Base-by-base conservation (phyloP, 495 filamentous ascomycete genomes). In the Penicillium goetzii region DNA sequence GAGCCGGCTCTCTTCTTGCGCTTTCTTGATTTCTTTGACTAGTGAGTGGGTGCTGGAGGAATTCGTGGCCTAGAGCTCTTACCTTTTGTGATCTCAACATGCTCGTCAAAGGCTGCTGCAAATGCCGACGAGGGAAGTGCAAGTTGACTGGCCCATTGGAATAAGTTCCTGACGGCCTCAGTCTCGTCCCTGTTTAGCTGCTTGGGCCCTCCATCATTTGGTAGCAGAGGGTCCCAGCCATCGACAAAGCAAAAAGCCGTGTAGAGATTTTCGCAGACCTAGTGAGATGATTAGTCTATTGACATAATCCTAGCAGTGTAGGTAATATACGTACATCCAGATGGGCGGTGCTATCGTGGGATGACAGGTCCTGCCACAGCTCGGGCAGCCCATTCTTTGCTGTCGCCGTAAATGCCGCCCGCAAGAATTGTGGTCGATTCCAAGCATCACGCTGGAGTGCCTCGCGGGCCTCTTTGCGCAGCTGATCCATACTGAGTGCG, bases 91-190 rank as follows among this genome's bases (percentile, higher is more conserved):
- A 76, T 68, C 26, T 74, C 64, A 8, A 55, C 51, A 56, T 63
- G 51, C 9, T 77, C 75, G 17, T 74, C 72, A n/a, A 66, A 62
- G n/a, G 36, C 45, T 34, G 67, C 59, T 25, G 68, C 74, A 60
- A 79, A 80, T 30, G 72, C 72, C 0, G 73, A 50, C 4, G 70
- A 73, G 6, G 80, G 80, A 3, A 81, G 69, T 23, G 75, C 72
- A 34, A 61, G 51, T 40, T 57, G 34, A 54, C 70, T 72, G 8
- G 75, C 70, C 80, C 80, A 82, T 10, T 68, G 60, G 51, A 76
- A 78, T 14, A 83, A 19, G 3, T 68, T 62, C 43, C 69, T 65
- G 9, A 71, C 66, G 14, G 69, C 69, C 14, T 65, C 52, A 19
- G 63, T 65, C 40, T 83, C 79, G 6, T 59, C 47, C 6, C 57